These are phyloP conservation scores for Aspergillus sparsus DNA, from an alignment of 495 filamentous ascomycete genomes.

Conservation along the genomic window DNA sequence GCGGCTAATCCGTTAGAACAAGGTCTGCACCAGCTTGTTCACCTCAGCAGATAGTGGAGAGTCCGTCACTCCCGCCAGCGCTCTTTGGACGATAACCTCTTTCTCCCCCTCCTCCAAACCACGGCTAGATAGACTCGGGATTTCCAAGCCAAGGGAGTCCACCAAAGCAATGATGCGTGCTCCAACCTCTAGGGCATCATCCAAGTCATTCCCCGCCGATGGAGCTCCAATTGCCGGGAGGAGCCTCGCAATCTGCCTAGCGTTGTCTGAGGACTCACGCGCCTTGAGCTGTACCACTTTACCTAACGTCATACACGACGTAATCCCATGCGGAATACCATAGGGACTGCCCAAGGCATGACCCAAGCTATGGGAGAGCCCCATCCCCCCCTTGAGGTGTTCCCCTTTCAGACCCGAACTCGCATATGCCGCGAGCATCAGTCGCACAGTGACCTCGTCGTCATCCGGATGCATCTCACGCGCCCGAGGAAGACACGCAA, in stretches of 20 bases:
- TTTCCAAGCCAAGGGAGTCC: not conserved
- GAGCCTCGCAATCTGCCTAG: constrained; percentile 1
- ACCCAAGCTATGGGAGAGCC: constrained; percentile 6
- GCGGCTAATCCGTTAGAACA: not conserved
- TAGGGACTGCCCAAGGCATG: constrained; percentile 9
- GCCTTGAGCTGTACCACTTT: constrained; percentile 6
- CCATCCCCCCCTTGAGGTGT: not conserved
- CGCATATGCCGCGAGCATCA: constrained; percentile 12
- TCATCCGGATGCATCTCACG: not conserved
- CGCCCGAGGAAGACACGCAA: not conserved
- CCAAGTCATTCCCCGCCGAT: not conserved
- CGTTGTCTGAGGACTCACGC: not conserved
- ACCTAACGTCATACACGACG: constrained; percentile 11
- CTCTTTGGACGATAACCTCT: constrained; percentile 1
- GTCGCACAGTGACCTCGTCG: not conserved
- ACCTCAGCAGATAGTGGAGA: not conserved
- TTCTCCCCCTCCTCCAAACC: not conserved
- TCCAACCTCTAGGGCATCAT: constrained; percentile 9
- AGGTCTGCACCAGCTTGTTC: not conserved
- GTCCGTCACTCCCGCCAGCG: not conserved
- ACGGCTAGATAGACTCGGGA: not conserved
- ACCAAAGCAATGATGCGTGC: not conserved
- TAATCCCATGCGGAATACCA: constrained; percentile 17
- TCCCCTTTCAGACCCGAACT: constrained; percentile 8
- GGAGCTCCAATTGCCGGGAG: not conserved